phyloP scores from a whole-genome alignment of 345 rosid genomes.

The Angophora floribunda region DNA sequence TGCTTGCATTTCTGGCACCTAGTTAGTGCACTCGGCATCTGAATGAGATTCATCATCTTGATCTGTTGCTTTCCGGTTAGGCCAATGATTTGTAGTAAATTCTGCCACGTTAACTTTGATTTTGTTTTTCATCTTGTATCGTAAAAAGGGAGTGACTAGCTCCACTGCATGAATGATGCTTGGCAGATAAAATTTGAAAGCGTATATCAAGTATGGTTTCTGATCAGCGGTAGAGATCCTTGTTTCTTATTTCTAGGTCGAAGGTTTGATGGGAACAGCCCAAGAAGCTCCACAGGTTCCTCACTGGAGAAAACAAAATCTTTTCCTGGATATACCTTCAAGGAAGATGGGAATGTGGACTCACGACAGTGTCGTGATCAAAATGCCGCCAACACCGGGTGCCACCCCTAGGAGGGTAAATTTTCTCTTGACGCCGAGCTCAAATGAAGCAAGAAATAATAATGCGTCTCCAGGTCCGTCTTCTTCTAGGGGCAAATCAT shows the following conservation, averaged over 20 bases:
- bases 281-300: slow-evolving; percentile 40
- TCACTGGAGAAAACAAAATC: slow-evolving; percentile 53
- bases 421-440: slow-evolving; percentile 48
- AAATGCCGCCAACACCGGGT: slow-evolving; percentile 70
- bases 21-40: neutral
- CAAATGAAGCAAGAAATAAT: slow-evolving; percentile 24
- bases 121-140: neutral
- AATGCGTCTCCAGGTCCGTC: slow-evolving; percentile 33
- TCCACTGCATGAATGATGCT: neutral
- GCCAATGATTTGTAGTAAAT: neutral
- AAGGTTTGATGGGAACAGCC: slow-evolving; percentile 5
- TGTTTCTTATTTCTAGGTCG: neutral
- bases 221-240: neutral
- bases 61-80: neutral
- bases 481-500: slow-evolving; percentile 42
- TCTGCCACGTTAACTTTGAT: neutral
- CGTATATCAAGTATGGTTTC: neutral
- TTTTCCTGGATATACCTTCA: slow-evolving; percentile 71
- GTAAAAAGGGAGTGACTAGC: neutral
- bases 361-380: slow-evolving; percentile 40
- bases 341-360: slow-evolving; percentile 31
- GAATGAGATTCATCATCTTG: neutral
- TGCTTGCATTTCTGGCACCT: neutral
- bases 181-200: neutral
- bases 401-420: slow-evolving; percentile 77